These are phyloP conservation scores for Catenaria anguillulae DNA, from an alignment of 371 early-diverging fungal species.

Conservation along the genomic window DNA sequence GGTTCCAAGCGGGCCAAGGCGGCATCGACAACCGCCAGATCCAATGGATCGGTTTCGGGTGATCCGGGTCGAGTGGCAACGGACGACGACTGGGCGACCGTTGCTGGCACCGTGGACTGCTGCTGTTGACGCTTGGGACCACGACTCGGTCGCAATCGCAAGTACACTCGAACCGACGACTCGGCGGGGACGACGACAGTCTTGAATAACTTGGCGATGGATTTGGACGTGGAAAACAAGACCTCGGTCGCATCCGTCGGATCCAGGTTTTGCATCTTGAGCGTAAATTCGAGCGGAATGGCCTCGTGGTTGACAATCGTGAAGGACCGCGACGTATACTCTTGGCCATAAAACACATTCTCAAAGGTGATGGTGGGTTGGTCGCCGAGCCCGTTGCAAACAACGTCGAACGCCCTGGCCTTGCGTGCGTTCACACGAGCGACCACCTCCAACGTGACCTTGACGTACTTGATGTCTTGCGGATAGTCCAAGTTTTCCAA, in stretches of 20 bases:
- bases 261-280: conserved; percentile 41
- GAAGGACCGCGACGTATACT: conserved; percentile 46
- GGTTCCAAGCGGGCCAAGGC: not conserved
- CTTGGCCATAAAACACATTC: conserved; percentile 41
- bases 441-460: conserved; percentile 37
- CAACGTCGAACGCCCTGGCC: conserved; percentile 49
- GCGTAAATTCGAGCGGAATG: conserved; percentile 48
- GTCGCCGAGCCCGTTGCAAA: conserved; percentile 35
- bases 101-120: too few species aligned
- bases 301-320: conserved; percentile 48
- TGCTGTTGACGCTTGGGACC: conserved; percentile 1
- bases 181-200: conserved; percentile 44
- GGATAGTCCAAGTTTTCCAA: conserved; percentile 52
- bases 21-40: not conserved
- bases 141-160: conserved; percentile 36
- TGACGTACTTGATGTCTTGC: conserved; percentile 44
- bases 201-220: conserved; percentile 45
- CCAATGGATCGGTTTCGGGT: too few species aligned
- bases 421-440: conserved; percentile 16
- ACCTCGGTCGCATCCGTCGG: conserved; percentile 41
- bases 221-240: conserved; percentile 51
- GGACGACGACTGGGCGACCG: not conserved
- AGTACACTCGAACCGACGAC: conserved; percentile 40
- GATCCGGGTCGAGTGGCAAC: not conserved
- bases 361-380: conserved; percentile 11